Evolutionary conservation across 2,329 filamentous ascomycete genomes (phyloP).

Genomic region (Colletotrichum sp.): DNA sequence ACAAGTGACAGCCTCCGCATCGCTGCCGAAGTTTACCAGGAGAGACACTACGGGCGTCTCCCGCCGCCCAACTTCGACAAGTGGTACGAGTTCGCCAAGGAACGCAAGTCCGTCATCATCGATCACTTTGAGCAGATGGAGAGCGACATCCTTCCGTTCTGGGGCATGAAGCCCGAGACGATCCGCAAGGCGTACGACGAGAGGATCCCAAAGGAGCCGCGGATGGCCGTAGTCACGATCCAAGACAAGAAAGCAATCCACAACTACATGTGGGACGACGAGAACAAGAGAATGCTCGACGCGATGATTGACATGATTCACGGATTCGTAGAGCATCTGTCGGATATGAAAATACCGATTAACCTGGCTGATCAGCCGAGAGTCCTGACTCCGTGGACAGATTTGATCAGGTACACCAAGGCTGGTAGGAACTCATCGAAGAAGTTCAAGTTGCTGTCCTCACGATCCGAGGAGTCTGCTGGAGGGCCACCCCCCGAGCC

Average conservation of each 20-base stretch:
- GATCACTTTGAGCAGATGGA: conserved; percentile 85
- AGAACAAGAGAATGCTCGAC: conserved; percentile 41
- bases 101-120: conserved; percentile 72
- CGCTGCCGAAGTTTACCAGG: conserved; percentile 54
- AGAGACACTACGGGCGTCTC: conserved; percentile 64
- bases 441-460: conserved; percentile 58
- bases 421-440: conserved; percentile 27
- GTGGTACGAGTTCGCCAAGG: conserved; percentile 81
- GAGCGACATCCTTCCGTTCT: conserved; percentile 77
- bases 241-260: conserved; percentile 64
- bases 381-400: conserved; percentile 73
- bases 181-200: conserved; percentile 64
- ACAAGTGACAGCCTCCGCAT: conserved; percentile 51
- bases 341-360: conserved; percentile 84
- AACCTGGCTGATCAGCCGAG: conserved; percentile 80
- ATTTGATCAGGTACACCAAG: conserved; percentile 40
- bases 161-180: conserved; percentile 71
- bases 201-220: conserved; percentile 41
- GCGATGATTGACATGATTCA: conserved; percentile 70
- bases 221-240: conserved; percentile 60
- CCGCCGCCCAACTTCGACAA: conserved; percentile 84
- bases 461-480: conserved; percentile 33
- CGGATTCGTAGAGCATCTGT: conserved; percentile 73
- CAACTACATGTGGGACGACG: conserved; percentile 35
- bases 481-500: conserved; percentile 6